Evolutionary conservation across 2,329 filamentous ascomycete genomes (phyloP), one percentile per base, ranked within the genome.

Genomic region (Scedosporium boydii): DNA sequence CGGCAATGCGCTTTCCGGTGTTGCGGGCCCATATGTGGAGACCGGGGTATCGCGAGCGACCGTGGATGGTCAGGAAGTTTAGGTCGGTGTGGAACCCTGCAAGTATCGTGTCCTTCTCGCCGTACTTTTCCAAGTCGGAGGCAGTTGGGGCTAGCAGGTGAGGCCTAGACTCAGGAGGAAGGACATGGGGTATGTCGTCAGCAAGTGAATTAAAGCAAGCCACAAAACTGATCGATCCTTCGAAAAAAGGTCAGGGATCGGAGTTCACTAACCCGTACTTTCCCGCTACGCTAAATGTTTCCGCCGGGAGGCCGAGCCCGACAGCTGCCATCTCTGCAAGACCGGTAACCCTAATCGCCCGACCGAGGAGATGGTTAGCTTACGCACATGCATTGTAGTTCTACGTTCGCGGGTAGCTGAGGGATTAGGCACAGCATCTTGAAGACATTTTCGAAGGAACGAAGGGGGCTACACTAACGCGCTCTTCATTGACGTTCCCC

Each of bases 11-110:
- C 65, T 75, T 77, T 55, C 83, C 83, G 1, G 83, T 86, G 77
- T 86, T 86, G 67, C 83, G 82, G 23, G 82, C 83, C 83, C 83
- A 86, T 68, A 86, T 81, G 74, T 86, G 79, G 66, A 86, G 77
- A 2, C 83, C 83, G 0, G 83, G 83, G 67, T 84, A 86, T 64
- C 83, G 81, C 34, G 81, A 84, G 66, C 83, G 83, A 63, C 83
- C 83, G 74, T 86, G 83, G 72, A 86, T 86, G 66, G 83, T 86
- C 60, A 86, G 77, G 70, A 86, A 86, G 77, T 86, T 86, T 63
- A 86, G 81, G 68, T 86, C 83, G 0, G 83, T 86, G 71, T 86
- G 83, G 75, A 86, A 86, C 46, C 83, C 83, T 16, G 83, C 83
- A 16, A 86, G 78, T 68, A 86, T 85, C 59, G 82, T 86, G 74